Conservation (phyloP, 2,329 filamentous ascomycete species). For the Colletotrichum agaves region DNA sequence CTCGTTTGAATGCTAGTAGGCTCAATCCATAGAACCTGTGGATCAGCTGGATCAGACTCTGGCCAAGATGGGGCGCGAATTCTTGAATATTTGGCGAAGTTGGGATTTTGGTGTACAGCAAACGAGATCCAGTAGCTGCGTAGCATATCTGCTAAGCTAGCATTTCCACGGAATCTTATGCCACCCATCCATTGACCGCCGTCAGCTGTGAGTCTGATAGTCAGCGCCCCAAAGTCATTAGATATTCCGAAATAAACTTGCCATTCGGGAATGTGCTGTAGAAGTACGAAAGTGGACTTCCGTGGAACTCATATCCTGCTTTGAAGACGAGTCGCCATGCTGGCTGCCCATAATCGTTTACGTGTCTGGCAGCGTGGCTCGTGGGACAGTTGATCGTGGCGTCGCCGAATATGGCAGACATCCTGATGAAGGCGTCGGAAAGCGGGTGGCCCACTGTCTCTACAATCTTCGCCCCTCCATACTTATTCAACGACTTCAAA, state of each 20-base stretch:
- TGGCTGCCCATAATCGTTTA: not conserved
- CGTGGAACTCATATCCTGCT: not conserved
- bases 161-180: not conserved
- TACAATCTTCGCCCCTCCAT: not conserved
- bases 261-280: not conserved
- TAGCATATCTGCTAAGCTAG: not conserved
- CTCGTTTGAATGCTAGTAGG: not conserved
- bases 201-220: not conserved
- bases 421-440: not conserved
- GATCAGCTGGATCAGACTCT: not conserved
- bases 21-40: not conserved
- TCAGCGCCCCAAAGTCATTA: not conserved
- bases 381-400: not conserved
- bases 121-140: slow-evolving; percentile 2
- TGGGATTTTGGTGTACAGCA: not conserved
- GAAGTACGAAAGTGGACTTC: not conserved
- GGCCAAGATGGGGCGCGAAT: not conserved
- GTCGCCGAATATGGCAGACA: not conserved
- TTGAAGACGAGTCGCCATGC: slow-evolving; percentile 2
- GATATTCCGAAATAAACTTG: not conserved
- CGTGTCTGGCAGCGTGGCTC: not conserved
- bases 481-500: not conserved
- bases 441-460: not conserved
- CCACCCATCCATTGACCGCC: not conserved
- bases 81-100: not conserved